phyloP scores from a whole-genome alignment of 2,329 filamentous ascomycete species.

The Hymenotorrendiella dingleyae region DNA sequence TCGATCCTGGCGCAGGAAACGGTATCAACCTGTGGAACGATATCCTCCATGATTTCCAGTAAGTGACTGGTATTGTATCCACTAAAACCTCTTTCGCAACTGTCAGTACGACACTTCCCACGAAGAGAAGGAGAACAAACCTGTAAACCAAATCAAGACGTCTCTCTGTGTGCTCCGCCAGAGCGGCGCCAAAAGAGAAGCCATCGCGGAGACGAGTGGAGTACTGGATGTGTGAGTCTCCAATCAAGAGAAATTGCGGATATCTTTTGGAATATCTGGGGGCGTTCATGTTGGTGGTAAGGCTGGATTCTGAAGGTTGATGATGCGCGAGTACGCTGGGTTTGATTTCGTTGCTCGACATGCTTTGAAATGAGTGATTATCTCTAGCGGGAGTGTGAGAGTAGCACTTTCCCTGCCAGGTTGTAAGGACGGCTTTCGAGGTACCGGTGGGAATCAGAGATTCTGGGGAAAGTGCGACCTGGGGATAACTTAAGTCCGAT shows the following conservation, averaged over 20 bases:
- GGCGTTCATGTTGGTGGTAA: not conserved
- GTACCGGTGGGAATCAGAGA: no score
- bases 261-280: constrained; percentile 35
- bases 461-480: no score
- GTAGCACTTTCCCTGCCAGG: no score
- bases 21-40: constrained; percentile 63
- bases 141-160: constrained; percentile 83
- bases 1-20: constrained; percentile 58
- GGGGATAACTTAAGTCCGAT: no score
- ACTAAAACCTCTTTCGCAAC: constrained; percentile 24
- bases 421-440: no score
- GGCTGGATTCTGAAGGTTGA: not conserved
- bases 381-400: no score
- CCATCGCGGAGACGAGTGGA: constrained; percentile 55
- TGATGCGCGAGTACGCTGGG: not conserved
- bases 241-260: constrained; percentile 76
- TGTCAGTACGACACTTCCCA: not conserved
- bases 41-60: constrained; percentile 59
- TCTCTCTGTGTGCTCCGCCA: constrained; percentile 48
- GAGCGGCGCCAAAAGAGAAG: constrained; percentile 67
- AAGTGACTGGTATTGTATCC: constrained; percentile 81
- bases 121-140: constrained; percentile 35
- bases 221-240: constrained; percentile 80
- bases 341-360: not conserved
- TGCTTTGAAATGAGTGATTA: no score